Evolutionary conservation across 495 filamentous ascomycete genomes (phyloP), one percentile per base, ranked within the genome.

Genomic region (Stereocaulon alpinum): DNA sequence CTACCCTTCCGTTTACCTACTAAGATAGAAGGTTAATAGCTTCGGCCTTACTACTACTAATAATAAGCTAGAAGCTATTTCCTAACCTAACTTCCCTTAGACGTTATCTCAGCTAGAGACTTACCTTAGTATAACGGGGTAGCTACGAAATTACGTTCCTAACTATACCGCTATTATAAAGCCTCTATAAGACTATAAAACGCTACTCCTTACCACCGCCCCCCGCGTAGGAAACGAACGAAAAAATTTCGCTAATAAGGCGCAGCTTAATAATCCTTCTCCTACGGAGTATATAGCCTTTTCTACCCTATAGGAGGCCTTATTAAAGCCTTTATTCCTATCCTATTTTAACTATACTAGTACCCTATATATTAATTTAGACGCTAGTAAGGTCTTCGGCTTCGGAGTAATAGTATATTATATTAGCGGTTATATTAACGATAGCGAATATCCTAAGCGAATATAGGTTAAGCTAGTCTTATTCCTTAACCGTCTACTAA

Each of bases 401-500:
- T n/a, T n/a, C n/a, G n/a, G n/a, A n/a, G n/a, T n/a, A n/a, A n/a
- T n/a, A n/a, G n/a, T n/a, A n/a, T n/a, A n/a, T n/a, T n/a, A n/a
- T n/a, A n/a, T n/a, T n/a, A n/a, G n/a, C n/a, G n/a, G n/a, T n/a
- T n/a, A n/a, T n/a, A n/a, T n/a, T n/a, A n/a, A n/a, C n/a, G n/a
- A n/a, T n/a, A n/a, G n/a, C n/a, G n/a, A n/a, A n/a, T 55, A 55
- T 6, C 9, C 9, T 14, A 15, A 29, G 11, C 18, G 18, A 0
- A 32, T 18, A 6, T 9, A 53, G n/a, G 18, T 60, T 27, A 17
- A 44, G 14, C 14, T 40, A 30, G 53, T 60, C 6, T 18, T 60
- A 20, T 60, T 60, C 40, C 29, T 60, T 10, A 60, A 20, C 11
- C 24, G 40, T 24, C 18, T 55, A n/a, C 37, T 60, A 22, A 47